Conservation (phyloP, 371 early-diverging fungal species). For the Syncephalastrum monosporum region DNA sequence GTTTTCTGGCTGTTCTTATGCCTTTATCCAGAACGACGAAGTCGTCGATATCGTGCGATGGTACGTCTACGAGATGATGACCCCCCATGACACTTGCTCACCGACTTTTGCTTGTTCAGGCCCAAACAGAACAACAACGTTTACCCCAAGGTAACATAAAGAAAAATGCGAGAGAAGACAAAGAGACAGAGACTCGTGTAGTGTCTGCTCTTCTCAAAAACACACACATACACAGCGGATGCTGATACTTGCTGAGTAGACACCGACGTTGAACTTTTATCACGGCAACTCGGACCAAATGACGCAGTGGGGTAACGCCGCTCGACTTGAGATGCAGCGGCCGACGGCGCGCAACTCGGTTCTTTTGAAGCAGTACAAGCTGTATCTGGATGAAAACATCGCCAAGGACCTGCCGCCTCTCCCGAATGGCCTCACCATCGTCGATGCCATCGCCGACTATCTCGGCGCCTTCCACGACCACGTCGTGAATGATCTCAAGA, state of each 20-base stretch:
- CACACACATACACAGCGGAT: too few species aligned
- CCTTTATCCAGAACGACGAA: constrained; percentile 55
- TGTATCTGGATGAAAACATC: constrained; percentile 54
- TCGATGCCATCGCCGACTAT: constrained; percentile 56
- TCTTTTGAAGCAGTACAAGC: constrained; percentile 53
- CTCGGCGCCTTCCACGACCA: constrained; percentile 53
- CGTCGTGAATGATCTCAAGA: constrained; percentile 44
- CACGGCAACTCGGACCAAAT: constrained; percentile 42
- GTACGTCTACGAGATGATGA: constrained; percentile 23
- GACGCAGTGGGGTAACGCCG: constrained; percentile 62
- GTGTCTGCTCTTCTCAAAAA: too few species aligned
- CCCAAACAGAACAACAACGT: constrained; percentile 58
- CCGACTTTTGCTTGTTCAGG: constrained; percentile 23
- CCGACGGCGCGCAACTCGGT: constrained; percentile 48
- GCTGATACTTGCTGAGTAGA: constrained; percentile 19
- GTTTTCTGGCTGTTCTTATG: constrained; percentile 48
- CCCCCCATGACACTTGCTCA: too few species aligned
- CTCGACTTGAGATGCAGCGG: constrained; percentile 50
- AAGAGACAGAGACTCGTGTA: too few species aligned
- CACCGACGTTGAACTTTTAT: constrained; percentile 51
- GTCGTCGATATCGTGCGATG: constrained; percentile 60
- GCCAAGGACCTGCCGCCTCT: constrained; percentile 55
- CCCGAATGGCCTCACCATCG: constrained; percentile 45
- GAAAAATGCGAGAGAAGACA: not conserved
- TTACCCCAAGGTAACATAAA: constrained; percentile 54